Evolutionary conservation across 23 red algal genomes (phyloP).

Genomic region (Porphyridium purpureum): DNA sequence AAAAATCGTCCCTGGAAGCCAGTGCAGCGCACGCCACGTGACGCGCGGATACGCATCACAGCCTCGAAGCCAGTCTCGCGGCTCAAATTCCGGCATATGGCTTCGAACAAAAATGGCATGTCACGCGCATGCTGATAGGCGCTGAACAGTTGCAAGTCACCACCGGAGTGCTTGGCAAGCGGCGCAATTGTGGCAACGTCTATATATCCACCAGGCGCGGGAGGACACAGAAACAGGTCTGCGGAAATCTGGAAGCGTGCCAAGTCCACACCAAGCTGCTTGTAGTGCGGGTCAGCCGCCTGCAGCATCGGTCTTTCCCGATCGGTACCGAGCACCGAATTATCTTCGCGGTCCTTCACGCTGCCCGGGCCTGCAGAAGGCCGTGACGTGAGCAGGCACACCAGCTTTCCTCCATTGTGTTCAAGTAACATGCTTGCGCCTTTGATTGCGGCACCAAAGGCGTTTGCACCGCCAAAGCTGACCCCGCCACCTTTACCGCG

Average conservation of each 20-base stretch:
- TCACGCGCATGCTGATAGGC: slow-evolving; percentile 68
- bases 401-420: slow-evolving; percentile 72
- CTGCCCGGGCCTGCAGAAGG: slow-evolving; percentile 64
- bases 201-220: slow-evolving; percentile 32
- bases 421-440: slow-evolving; percentile 56
- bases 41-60: slow-evolving; percentile 82
- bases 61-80: slow-evolving; percentile 92
- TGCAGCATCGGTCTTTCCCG: slow-evolving; percentile 53
- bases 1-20: slow-evolving; percentile 97
- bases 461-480: slow-evolving; percentile 10
- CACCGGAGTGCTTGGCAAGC: slow-evolving; percentile 79
- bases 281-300: slow-evolving; percentile 48
- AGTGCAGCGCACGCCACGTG: slow-evolving; percentile 53
- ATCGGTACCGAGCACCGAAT: slow-evolving; percentile 51
- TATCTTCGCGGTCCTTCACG: slow-evolving; percentile 60
- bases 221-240: slow-evolving; percentile 78
- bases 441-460: slow-evolving; percentile 52
- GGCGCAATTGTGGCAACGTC: slow-evolving; percentile 69
- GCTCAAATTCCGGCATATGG: slow-evolving; percentile 43
- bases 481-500: too few relatives aligned
- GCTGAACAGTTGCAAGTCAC: slow-evolving; percentile 53
- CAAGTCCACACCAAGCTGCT: slow-evolving; percentile 57
- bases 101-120: slow-evolving; percentile 22
- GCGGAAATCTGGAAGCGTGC: slow-evolving; percentile 56
- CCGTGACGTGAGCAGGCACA: slow-evolving; percentile 53